Conservation (phyloP, 495 filamentous ascomycete species). For the Penicillium lagena region DNA sequence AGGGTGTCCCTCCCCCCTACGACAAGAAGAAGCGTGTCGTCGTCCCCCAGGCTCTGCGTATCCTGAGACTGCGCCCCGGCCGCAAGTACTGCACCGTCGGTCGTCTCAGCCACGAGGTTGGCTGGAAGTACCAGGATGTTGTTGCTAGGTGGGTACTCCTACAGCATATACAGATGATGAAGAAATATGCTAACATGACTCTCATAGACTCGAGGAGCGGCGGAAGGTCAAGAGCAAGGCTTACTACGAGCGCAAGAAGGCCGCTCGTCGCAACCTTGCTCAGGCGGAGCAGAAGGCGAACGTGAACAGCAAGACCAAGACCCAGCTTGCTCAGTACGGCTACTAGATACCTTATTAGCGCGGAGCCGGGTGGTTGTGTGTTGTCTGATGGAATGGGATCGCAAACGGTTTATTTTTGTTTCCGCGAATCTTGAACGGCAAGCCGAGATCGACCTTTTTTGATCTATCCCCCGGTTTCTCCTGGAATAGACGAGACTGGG, state of each 20-base stretch:
- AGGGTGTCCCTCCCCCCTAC: slow-evolving; percentile 97
- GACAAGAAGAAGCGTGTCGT: slow-evolving; percentile 99
- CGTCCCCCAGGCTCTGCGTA: slow-evolving; percentile 93
- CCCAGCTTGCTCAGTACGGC: slow-evolving; percentile 63
- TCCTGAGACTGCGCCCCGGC: slow-evolving; percentile 91
- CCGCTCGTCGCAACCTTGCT: slow-evolving; percentile 74
- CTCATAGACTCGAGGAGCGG: slow-evolving; percentile 87
- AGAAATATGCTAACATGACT: slow-evolving; percentile 1
- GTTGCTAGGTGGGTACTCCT: slow-evolving; percentile 74
- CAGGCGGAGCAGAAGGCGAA: slow-evolving; percentile 89
- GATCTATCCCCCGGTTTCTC: slow-evolving; percentile 16
- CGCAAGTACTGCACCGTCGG: slow-evolving; percentile 99
- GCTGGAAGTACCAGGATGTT: slow-evolving; percentile 99
- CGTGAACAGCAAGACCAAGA: slow-evolving; percentile 69
- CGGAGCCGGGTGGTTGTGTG: slow-evolving; percentile 40
- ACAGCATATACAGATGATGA: no score
- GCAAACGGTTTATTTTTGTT: slow-evolving; percentile 36
- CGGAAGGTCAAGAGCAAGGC: slow-evolving; percentile 97
- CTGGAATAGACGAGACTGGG: slow-evolving; percentile 19
- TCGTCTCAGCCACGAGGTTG: slow-evolving; percentile 94
- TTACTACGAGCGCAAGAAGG: slow-evolving; percentile 99
- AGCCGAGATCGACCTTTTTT: slow-evolving; percentile 35
- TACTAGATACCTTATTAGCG: slow-evolving; percentile 54
- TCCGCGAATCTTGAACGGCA: slow-evolving; percentile 37
- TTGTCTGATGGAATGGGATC: slow-evolving; percentile 39